Evolutionary conservation across 1,284 basidiomycete genomes (phyloP), one percentile per base, ranked within the genome.

Genomic region (Trichosporon inkin): DNA sequence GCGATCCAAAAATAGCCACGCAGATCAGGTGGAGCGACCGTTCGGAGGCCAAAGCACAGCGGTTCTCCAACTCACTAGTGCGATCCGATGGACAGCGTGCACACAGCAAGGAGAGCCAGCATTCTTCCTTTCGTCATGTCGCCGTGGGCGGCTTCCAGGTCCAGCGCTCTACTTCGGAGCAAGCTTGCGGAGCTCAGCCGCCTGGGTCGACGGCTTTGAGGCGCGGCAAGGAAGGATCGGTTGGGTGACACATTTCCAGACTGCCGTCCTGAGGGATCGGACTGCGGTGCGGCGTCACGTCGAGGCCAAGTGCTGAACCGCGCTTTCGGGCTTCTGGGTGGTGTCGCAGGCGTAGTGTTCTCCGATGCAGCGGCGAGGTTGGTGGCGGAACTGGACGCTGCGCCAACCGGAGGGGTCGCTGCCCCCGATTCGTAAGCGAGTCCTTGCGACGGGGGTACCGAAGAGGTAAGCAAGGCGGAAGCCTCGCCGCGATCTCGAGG

Each of bases 11-110:
- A 40, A 51, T 37, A 57, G 53, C 32, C 7, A 35, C 53, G 52
- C 34, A 22, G 55, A 53, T 7, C 37, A 20, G 14, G 40, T 36
- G 19, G 55, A 17, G 36, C 51, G n/a, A 16, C 16, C 3, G 10
- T 32, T 8, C 28, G 17, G 37, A 24, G 19, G 22, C 14, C 14
- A 1, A 5, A 7, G 17, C 19, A 19, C 17, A 37, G 20, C 49
- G 19, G 37, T 38, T 37, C 13, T 28, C 36, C 40, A 36, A 77
- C 84, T 62, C 68, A 88, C 87, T 88, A 90, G 70, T 89, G 88
- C 63, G 84, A 85, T 22, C 88, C 88, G 41, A 89, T 79, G 64
- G 86, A 88, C 67, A 90, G 74, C 44, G 84, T 85, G 70, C 88
- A 89, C 22, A 87, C 87, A 64, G 87, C 88, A 2, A 88, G 70